Evolutionary conservation across 2,329 filamentous ascomycete genomes (phyloP).

Genomic region (Tympanopsis confertula): DNA sequence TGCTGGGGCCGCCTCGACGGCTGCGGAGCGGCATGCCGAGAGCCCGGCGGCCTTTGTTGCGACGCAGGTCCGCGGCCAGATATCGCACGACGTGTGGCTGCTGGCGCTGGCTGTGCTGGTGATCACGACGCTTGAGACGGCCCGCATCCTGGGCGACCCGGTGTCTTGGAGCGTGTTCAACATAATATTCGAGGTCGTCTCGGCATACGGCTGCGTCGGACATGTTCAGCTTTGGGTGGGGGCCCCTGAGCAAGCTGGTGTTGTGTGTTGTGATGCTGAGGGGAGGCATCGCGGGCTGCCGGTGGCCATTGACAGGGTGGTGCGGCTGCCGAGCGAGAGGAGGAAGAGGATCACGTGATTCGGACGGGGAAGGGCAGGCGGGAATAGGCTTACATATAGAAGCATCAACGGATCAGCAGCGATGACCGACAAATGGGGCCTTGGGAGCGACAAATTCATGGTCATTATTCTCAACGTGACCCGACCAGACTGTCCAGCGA

Average conservation of each 20-base stretch:
- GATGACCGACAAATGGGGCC: too few species aligned
- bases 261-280: constrained; percentile 43
- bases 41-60: constrained; percentile 37
- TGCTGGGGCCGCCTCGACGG: too few species aligned
- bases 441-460: too few species aligned
- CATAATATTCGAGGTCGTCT: constrained; percentile 42
- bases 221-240: constrained; percentile 43
- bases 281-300: constrained; percentile 42
- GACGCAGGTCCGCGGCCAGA: constrained; percentile 44
- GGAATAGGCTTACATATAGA: too few species aligned
- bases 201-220: constrained; percentile 48
- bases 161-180: constrained; percentile 45
- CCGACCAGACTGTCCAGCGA: too few species aligned
- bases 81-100: constrained; percentile 56
- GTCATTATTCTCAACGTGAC: too few species aligned
- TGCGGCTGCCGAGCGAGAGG: constrained; percentile 21
- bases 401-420: too few species aligned
- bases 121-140: constrained; percentile 45
- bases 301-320: constrained; percentile 41
- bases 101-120: constrained; percentile 47
- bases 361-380: too few species aligned
- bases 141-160: constrained; percentile 37
- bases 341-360: too few species aligned
- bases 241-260: constrained; percentile 40
- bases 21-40: constrained; percentile 11